Conservation (phyloP, 1,284 basidiomycete genomes). For the Heterobasidion irregulare region DNA sequence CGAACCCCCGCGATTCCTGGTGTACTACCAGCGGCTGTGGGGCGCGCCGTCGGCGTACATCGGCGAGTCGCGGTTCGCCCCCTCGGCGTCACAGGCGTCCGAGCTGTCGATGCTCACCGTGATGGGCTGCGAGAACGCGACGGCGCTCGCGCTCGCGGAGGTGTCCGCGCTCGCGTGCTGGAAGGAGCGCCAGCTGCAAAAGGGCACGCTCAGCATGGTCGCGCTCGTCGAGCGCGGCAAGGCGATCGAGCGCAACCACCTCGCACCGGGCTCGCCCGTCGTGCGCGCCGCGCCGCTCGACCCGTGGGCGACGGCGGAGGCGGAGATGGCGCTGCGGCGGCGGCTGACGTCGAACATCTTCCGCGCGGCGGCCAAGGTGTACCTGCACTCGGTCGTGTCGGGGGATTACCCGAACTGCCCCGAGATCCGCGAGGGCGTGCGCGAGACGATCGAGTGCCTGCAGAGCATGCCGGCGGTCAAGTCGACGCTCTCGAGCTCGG, state of each 20-base stretch:
- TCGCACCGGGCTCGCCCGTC: not conserved
- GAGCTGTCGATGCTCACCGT: slow-evolving; percentile 62
- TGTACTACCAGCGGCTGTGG: slow-evolving; percentile 51
- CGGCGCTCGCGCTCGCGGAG: slow-evolving; percentile 72
- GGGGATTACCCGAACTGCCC: slow-evolving; percentile 55
- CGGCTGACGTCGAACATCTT: slow-evolving; percentile 60
- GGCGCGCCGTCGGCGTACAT: slow-evolving; percentile 30
- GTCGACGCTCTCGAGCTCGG: slow-evolving; percentile 36
- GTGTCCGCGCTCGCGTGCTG: slow-evolving; percentile 58
- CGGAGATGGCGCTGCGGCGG: slow-evolving; percentile 32
- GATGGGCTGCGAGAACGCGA: slow-evolving; percentile 78
- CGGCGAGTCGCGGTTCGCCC: slow-evolving; percentile 17
- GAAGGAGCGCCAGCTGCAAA: slow-evolving; percentile 38
- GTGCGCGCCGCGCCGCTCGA: not conserved
- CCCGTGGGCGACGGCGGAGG: slow-evolving; percentile 6
- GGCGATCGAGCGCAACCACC: slow-evolving; percentile 41
- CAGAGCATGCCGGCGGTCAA: slow-evolving; percentile 30
- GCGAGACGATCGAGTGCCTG: slow-evolving; percentile 46
- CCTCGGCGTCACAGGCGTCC: slow-evolving; percentile 9
- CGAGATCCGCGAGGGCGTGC: slow-evolving; percentile 49
- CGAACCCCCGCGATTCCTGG: slow-evolving; percentile 46
- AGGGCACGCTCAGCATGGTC: slow-evolving; percentile 43
- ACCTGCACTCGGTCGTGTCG: slow-evolving; percentile 63
- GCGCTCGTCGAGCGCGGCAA: slow-evolving; percentile 46
- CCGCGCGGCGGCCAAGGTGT: slow-evolving; percentile 63